Evolutionary conservation across 139 green algal species (phyloP).

Genomic region (Chlorella sp.): DNA sequence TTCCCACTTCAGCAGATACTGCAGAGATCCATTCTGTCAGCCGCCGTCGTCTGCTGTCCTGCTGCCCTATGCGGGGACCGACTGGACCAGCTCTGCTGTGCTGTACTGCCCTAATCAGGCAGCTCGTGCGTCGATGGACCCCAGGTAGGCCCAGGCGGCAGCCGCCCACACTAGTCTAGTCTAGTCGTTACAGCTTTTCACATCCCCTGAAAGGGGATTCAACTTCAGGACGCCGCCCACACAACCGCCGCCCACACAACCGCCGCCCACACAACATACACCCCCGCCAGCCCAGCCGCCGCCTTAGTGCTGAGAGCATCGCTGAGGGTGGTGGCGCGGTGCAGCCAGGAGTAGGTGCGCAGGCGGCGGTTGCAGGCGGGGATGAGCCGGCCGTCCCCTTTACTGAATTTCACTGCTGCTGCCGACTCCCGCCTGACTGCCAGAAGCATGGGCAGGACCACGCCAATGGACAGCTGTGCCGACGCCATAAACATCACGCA

Average conservation of each 20-base stretch:
- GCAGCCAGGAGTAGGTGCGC: background rate
- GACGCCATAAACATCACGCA: background rate
- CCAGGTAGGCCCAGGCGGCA: background rate
- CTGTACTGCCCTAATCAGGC: too few species aligned
- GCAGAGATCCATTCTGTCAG: too few species aligned
- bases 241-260: background rate
- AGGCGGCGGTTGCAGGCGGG: background rate
- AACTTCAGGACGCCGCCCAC: too few species aligned
- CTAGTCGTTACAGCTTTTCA: too few species aligned
- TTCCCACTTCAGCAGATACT: too few species aligned
- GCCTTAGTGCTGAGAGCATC: too few species aligned
- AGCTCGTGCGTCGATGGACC: too few species aligned
- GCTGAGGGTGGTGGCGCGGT: background rate
- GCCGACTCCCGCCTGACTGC: background rate
- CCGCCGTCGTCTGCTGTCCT: too few species aligned
- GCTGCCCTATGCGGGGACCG: too few species aligned
- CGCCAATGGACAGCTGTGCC: background rate
- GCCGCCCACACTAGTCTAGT: background rate
- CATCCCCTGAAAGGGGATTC: too few species aligned
- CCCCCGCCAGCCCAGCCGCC: background rate
- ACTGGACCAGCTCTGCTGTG: too few species aligned
- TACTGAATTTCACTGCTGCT: background rate
- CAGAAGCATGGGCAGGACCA: constrained; percentile 10
- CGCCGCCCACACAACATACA: background rate
- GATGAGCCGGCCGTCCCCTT: background rate